phyloP scores from a whole-genome alignment of 2,329 filamentous ascomycete species.

The Hansfordia pulvinata region DNA sequence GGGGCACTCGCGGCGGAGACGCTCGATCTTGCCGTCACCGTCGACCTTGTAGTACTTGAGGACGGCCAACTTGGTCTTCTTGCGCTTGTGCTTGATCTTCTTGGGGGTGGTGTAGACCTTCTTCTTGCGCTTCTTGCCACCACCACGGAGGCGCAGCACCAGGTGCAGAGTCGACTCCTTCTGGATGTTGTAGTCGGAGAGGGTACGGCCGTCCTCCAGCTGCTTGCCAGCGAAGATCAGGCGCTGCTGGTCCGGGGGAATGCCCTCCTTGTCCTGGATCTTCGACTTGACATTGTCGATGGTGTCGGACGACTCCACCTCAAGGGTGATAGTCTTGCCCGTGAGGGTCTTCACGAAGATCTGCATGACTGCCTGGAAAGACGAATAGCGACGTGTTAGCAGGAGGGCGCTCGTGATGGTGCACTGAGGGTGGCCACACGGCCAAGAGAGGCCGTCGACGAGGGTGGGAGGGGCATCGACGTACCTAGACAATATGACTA shows the following conservation, averaged over 20 bases:
- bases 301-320: slow-evolving; percentile 99
- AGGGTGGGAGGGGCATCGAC: slow-evolving; percentile 25
- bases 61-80: slow-evolving; percentile 99
- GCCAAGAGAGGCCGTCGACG: slow-evolving; percentile 13
- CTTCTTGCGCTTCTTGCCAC: slow-evolving; percentile 99
- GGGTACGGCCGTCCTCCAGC: slow-evolving; percentile 97
- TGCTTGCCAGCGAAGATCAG: slow-evolving; percentile 99
- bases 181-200: slow-evolving; percentile 99
- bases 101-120: slow-evolving; percentile 99
- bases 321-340: slow-evolving; percentile 99
- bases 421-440: too few species aligned
- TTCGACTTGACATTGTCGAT: slow-evolving; percentile 99
- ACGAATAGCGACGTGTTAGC: slow-evolving; percentile 1
- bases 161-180: slow-evolving; percentile 99
- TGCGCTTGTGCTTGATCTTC: slow-evolving; percentile 99
- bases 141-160: slow-evolving; percentile 95
- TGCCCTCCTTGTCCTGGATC: slow-evolving; percentile 97
- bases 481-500: slow-evolving; percentile 47
- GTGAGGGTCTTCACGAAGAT: slow-evolving; percentile 79
- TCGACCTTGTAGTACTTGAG: slow-evolving; percentile 99
- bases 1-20: slow-evolving; percentile 95
- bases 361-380: slow-evolving; percentile 52
- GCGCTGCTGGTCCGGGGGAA: slow-evolving; percentile 97
- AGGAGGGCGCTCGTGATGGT: neutral
- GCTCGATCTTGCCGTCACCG: slow-evolving; percentile 99